Evolutionary conservation across 495 filamentous ascomycete genomes (phyloP).

Genomic region (Hyaloscypha bicolor): DNA sequence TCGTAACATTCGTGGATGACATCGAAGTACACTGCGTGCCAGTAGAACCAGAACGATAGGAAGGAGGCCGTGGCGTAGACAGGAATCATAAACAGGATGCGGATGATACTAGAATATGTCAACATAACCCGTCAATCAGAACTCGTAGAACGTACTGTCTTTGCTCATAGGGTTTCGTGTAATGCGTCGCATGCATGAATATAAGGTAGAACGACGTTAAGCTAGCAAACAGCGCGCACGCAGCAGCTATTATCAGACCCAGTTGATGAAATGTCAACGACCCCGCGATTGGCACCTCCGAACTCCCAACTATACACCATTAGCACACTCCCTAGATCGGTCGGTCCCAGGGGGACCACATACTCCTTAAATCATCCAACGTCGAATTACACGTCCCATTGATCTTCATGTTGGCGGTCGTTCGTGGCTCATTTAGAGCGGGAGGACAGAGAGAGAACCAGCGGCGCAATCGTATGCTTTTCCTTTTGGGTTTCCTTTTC

Average conservation of each 20-base stretch:
- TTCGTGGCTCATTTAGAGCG: conserved; percentile 22
- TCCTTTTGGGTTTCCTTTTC: not conserved
- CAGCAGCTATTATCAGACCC: conserved; percentile 53
- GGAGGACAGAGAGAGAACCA: not conserved
- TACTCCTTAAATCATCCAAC: conserved; percentile 58
- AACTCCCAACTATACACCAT: conserved; percentile 25
- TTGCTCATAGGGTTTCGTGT: conserved; percentile 80
- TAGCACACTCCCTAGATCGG: conserved; percentile 9
- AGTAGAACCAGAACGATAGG: conserved; percentile 76
- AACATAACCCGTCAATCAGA: not conserved
- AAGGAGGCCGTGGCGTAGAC: conserved; percentile 80
- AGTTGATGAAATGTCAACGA: conserved; percentile 59
- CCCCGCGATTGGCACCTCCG: conserved; percentile 46
- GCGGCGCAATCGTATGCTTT: conserved; percentile 9
- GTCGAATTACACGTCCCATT: conserved; percentile 53
- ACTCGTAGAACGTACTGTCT: conserved; percentile 53
- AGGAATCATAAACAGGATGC: conserved; percentile 90
- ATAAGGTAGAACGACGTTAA: conserved; percentile 66
- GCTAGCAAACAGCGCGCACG: conserved; percentile 56
- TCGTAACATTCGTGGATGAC: conserved; percentile 88
- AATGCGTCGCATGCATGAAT: conserved; percentile 77
- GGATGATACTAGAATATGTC: conserved; percentile 63
- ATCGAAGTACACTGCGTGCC: conserved; percentile 79
- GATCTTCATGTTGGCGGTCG: conserved; percentile 26
- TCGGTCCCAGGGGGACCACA: conserved; percentile 28